Evolutionary conservation across 1,139 yeast genomes (phyloP), one percentile per base, ranked within the genome.

Genomic region (Blastobotrys proliferans): DNA sequence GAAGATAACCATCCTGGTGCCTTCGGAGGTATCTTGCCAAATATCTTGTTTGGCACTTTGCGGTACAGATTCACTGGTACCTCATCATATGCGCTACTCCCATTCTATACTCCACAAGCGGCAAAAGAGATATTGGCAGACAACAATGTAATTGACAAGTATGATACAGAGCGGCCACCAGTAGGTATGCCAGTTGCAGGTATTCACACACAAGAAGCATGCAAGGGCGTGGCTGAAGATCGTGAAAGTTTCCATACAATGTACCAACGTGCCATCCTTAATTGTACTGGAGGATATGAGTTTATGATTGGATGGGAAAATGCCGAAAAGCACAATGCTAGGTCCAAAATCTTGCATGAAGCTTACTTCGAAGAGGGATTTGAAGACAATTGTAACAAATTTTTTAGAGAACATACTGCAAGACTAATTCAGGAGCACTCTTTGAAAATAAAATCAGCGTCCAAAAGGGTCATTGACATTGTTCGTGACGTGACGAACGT

Each of bases 261-360:
- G 43, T 40, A 40, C 30, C 43, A 40, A 18, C 34, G 35, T 29
- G 43, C 43, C 11, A 40, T 40, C 29, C 35, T 34, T 10, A 38
- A 40, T 10, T 40, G 43, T 13, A 40, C 43, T 19, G 43, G 35
- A 17, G 43, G 43, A 16, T 39, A 40, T 22, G 43, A 40, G 17
- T 40, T 40, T 26, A 40, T 40, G 43, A 40, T 40, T 21, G 43
- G 43, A 2, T 40, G 43, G 43, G 43, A 40, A 24, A 39, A 40
- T 24, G 35, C 43, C 13, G 35, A 29, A 14, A 34, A 39, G 9
- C 43, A 40, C n/a, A 31, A 40, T 20, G 29, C 39, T 5, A 18
- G 39, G n/a, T 40, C 43, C 18, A 16, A 40, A 3, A 27, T 40
- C n/a, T 35, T 40, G 11, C 43, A 40, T 35, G 17, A 40, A 22